Base-by-base conservation (phyloP, 2,329 filamentous ascomycete species). In the Fusarium marasasianum region DNA sequence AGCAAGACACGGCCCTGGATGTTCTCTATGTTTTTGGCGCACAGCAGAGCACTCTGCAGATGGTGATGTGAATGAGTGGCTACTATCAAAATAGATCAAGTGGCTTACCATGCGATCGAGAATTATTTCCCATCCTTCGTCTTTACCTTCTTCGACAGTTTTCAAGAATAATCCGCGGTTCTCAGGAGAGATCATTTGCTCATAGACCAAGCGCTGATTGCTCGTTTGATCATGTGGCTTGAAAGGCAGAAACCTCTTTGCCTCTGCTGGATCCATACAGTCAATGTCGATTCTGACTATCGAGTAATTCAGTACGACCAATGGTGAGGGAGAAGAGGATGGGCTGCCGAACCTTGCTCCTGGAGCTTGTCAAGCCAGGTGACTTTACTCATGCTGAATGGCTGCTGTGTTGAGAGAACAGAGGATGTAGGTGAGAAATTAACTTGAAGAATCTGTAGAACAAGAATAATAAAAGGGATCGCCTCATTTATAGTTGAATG, bases 171-270 rank as follows among this genome's bases (percentile, higher is more conserved):
- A 14, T 3, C 48, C 53, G 11, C 22, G 29, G 9, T 68, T 68
- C 22, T 68, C 35, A 9, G 47, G 63, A 24, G 63, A 67, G 17
- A 68, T 20, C 41, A 67, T 68, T 15, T 68, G 47, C 53, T 68
- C 63, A 10, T 67, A 61, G 4, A 68, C 63, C 24, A 68, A 8
- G 18, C 65, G 65, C 15, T 68, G 63, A 33, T 67, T 67, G 29
- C 65, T 68, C 3, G 64, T 69, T 18, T 69, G 63, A 43, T 68
- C 63, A 50, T 63, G 14, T 7, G 63, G 66, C 14, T 63, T 40
- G 15, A 69, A 69, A 6, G 63, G 55, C 0, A 69, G 31, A 8
- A 68, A 55, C 2, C 63, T 35, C 8, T 33, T 54, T 22, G 63
- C 48, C 10, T 68, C 66, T n/a, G 6, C 26, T n/a, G 63, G 63